Evolutionary conservation across 2,329 filamentous ascomycete species (phyloP).

Genomic region (Talaromyces sp.): DNA sequence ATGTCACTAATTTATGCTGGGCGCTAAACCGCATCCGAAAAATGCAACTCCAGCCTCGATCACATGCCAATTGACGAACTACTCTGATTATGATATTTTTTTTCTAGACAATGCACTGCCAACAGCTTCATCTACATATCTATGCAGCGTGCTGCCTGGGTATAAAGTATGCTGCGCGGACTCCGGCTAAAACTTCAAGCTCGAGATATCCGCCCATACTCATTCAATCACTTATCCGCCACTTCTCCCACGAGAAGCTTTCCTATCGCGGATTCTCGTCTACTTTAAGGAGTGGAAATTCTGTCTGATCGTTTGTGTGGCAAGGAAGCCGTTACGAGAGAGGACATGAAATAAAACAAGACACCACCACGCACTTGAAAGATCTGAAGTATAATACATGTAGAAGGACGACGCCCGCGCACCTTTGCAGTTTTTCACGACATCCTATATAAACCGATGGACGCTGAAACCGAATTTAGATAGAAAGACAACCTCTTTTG

Average conservation of each 20-base stretch:
- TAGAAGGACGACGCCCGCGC: conserved; percentile 4
- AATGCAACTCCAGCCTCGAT: background rate
- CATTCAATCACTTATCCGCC: no score
- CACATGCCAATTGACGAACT: background rate
- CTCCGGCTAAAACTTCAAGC: no score
- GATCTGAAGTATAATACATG: conserved; percentile 7
- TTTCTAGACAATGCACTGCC: no score
- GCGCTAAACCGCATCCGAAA: background rate
- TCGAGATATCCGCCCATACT: no score
- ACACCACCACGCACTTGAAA: background rate
- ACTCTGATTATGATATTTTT: background rate
- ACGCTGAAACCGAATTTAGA: conserved; percentile 14
- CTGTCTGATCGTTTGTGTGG: no score
- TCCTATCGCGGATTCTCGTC: no score
- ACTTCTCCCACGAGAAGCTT: no score
- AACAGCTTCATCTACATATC: no score
- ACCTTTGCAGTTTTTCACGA: conserved; percentile 35
- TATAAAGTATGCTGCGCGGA: no score
- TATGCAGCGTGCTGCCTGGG: background rate
- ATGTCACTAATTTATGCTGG: background rate
- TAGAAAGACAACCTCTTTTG: conserved; percentile 12
- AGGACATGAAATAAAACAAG: background rate
- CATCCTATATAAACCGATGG: conserved; percentile 15
- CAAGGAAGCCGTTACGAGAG: no score
- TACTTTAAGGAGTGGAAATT: no score